These are phyloP conservation scores for Cercospora berteroae DNA, from an alignment of 2,329 filamentous ascomycete species.

Conservation along the genomic window DNA sequence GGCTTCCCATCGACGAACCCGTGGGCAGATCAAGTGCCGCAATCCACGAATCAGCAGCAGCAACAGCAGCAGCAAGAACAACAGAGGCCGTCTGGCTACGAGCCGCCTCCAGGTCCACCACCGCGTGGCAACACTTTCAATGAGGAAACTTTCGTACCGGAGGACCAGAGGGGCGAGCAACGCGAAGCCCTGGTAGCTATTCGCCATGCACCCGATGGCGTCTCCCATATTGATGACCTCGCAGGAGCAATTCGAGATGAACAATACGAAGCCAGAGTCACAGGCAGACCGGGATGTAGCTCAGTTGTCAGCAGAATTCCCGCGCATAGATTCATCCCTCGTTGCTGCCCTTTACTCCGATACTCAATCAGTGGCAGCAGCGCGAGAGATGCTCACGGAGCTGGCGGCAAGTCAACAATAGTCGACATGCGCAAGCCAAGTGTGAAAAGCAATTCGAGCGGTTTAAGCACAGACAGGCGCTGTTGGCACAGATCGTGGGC, in stretches of 20 bases:
- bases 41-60: constrained; percentile 3
- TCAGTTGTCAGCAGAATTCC: constrained; percentile 45
- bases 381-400: constrained; percentile 47
- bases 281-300: constrained; percentile 45
- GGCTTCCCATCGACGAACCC: constrained; percentile 20
- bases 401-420: constrained; percentile 26
- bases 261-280: constrained; percentile 37
- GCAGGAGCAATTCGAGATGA: constrained; percentile 46
- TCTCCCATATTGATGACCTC: background rate
- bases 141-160: constrained; percentile 42
- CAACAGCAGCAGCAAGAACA: constrained; percentile 16
- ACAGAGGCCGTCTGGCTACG: constrained; percentile 13
- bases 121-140: constrained; percentile 31
- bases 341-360: constrained; percentile 49
- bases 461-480: background rate
- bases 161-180: constrained; percentile 39
- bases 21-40: constrained; percentile 22
- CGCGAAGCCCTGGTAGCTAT: constrained; percentile 35
- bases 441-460: background rate
- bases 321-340: constrained; percentile 45
- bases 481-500: background rate
- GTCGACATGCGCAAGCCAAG: background rate
- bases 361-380: constrained; percentile 42
- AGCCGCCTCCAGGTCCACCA: constrained; percentile 22
- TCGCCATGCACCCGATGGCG: background rate